These are phyloP conservation scores for Talaromyces nanjingensis DNA, from an alignment of 495 filamentous ascomycete species.

Conservation along the genomic window DNA sequence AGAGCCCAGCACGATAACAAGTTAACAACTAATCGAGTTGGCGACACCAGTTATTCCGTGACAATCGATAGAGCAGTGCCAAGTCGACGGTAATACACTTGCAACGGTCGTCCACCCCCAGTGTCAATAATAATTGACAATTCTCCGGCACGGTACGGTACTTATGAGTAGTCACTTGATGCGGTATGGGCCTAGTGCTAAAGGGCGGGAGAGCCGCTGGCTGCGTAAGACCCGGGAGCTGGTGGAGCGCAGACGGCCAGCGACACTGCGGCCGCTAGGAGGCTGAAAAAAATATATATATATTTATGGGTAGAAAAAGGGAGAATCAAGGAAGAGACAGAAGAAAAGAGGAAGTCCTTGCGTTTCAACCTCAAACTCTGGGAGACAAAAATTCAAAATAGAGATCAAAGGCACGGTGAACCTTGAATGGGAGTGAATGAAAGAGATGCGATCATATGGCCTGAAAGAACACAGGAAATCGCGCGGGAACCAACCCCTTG, in stretches of 20 bases:
- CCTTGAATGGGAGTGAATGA: neutral
- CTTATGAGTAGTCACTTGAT: neutral
- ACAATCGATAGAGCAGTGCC: neutral
- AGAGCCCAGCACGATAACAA: neutral
- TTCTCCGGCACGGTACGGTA: neutral
- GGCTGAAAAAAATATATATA: slow-evolving; percentile 4
- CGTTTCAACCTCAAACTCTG: neutral
- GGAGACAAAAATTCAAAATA: neutral
- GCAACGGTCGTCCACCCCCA: neutral
- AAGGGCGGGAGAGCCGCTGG: neutral
- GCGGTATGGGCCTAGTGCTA: neutral
- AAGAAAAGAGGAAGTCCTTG: neutral
- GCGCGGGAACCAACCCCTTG: neutral
- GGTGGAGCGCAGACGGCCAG: neutral
- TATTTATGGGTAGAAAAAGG: slow-evolving; percentile 1
- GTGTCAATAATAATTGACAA: neutral
- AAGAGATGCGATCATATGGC: neutral
- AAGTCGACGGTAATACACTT: neutral
- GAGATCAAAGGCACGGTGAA: neutral
- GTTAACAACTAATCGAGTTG: neutral
- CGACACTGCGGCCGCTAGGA: neutral
- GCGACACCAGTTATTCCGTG: neutral
- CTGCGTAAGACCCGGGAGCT: neutral
- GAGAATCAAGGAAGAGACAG: slow-evolving; percentile 6
- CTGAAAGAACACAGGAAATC: neutral